Conservation (phyloP, 345 rosid genomes). For the Gossypium longicalyx region DNA sequence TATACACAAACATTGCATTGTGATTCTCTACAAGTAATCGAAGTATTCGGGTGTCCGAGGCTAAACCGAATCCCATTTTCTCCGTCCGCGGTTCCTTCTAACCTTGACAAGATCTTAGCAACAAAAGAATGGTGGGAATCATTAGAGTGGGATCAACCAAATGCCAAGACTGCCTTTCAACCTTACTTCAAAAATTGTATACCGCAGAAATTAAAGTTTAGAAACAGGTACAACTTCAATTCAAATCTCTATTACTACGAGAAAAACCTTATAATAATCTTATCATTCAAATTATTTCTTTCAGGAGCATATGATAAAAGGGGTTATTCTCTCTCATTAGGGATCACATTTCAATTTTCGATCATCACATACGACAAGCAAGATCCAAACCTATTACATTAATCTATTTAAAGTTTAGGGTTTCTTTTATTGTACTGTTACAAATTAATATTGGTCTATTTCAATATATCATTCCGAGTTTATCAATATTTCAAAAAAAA, state of each 20-base stretch:
- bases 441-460: too few relatives aligned
- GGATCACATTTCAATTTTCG: not conserved
- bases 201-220: not conserved
- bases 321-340: not conserved
- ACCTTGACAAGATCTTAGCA: not conserved
- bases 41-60: slow-evolving; percentile 1
- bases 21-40: slow-evolving; percentile 13
- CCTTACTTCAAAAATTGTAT: not conserved
- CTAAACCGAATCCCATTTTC: slow-evolving; percentile 16
- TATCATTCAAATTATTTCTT: not conserved
- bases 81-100: slow-evolving; percentile 8
- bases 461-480: too few relatives aligned
- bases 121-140: slow-evolving; percentile 21
- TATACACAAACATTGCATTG: not conserved
- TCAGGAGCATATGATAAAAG: not conserved
- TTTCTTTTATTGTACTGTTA: too few relatives aligned
- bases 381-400: too few relatives aligned
- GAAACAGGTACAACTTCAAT: not conserved
- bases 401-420: too few relatives aligned
- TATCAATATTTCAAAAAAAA: too few relatives aligned
- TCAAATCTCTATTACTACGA: not conserved
- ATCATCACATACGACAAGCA: too few relatives aligned
- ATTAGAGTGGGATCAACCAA: slow-evolving; percentile 23
- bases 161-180: slow-evolving; percentile 11
- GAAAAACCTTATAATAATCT: not conserved